Percentiles rank a stretch among this genome's conserved stretches.
Conservation (phyloP, 75 land plant species). For the Sequoiadendron giganteum region DNA sequence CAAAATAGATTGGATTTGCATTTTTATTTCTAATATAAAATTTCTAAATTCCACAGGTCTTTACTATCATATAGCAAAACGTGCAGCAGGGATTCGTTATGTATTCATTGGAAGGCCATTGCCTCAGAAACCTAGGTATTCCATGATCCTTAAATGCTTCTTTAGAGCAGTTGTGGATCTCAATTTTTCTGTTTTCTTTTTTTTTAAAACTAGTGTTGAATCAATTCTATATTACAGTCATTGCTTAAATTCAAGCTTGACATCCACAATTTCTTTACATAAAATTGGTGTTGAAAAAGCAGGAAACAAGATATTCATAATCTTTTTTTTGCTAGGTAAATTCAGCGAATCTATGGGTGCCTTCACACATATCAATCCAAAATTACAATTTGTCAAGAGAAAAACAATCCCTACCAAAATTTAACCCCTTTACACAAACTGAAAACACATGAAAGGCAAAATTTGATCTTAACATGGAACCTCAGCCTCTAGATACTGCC, state of each 20-base stretch:
- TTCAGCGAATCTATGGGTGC: too few relatives aligned
- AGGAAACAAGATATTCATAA: neutral
- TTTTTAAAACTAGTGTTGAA: neutral
- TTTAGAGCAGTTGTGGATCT: neutral
- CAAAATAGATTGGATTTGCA: conserved; percentile 8
- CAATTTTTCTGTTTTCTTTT: neutral
- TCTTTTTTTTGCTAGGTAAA: too few relatives aligned
- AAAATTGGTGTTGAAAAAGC: neutral
- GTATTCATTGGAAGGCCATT: conserved; percentile 87
- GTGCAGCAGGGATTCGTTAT: conserved; percentile 90
- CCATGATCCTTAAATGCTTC: conserved; percentile 8
- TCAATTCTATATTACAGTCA: neutral
- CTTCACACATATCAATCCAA: too few relatives aligned
- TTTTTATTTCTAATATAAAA: neutral
- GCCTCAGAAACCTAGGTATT: conserved; percentile 71
- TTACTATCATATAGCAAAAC: conserved; percentile 93
- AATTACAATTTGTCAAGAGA: too few relatives aligned
- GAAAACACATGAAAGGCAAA: too few relatives aligned
- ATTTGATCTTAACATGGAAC: too few relatives aligned
- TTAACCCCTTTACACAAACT: too few relatives aligned
- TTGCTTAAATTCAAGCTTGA: neutral
- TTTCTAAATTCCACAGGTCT: conserved; percentile 53
- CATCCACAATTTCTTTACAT: neutral
- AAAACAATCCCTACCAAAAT: too few relatives aligned
- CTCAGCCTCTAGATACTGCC: too few relatives aligned